phyloP scores from a whole-genome alignment of 176 grass and related monocot genomes.

The Eleusine indica region DNA sequence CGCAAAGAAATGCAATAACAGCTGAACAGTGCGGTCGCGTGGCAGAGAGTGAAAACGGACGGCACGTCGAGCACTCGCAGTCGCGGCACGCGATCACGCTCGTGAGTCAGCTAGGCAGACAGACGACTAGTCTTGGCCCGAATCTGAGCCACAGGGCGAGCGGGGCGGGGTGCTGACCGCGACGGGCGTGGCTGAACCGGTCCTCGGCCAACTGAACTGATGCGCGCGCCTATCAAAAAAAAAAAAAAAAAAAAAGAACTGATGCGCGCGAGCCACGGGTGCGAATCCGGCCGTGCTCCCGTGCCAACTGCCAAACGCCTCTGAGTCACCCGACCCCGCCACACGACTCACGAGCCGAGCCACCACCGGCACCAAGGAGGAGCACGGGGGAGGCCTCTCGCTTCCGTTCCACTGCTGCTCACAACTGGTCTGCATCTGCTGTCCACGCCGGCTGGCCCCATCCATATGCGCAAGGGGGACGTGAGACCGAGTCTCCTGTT shows the following conservation, averaged over 20 bases:
- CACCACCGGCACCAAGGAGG: neutral
- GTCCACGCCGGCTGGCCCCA: neutral
- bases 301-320: neutral
- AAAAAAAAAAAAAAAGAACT: no score
- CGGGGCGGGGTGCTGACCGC: neutral
- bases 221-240: neutral
- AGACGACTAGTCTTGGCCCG: neutral
- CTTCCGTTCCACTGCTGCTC: constrained; percentile 30
- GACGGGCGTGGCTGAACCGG: constrained; percentile 28
- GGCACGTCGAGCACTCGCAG: neutral
- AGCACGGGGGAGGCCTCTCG: neutral
- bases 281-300: constrained; percentile 24
- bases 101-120: neutral
- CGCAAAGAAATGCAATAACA: neutral
- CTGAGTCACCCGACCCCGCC: neutral
- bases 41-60: neutral
- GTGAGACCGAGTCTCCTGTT: neutral
- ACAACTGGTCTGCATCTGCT: neutral
- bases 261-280: neutral
- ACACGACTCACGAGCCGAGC: neutral
- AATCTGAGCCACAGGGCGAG: neutral
- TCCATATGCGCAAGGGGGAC: neutral
- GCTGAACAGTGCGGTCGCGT: neutral
- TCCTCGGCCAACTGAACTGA: neutral
- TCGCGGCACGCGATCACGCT: neutral